Evolutionary conservation across 2,329 filamentous ascomycete genomes (phyloP).

Genomic region (Cladosporium colombiae): DNA sequence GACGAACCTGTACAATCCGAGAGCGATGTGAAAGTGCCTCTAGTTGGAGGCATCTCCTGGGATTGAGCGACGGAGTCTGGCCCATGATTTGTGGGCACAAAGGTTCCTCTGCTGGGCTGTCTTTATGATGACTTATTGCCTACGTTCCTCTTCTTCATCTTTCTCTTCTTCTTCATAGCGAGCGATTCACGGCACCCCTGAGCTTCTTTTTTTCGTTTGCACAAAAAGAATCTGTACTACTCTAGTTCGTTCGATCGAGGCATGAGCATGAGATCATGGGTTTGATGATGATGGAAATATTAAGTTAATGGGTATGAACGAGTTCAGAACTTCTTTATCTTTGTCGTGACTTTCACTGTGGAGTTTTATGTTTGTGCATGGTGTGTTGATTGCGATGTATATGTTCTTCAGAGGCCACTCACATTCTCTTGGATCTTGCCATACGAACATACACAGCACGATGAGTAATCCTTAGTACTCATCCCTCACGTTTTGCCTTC

Average conservation of each 20-base stretch:
- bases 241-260: not conserved
- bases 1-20: conserved; percentile 7
- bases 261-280: conserved; percentile 11
- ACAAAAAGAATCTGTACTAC: not conserved
- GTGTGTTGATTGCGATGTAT: too few species aligned
- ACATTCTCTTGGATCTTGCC: too few species aligned
- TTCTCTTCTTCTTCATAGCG: not conserved
- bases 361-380: too few species aligned
- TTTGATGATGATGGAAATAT: not conserved
- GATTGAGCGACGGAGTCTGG: not conserved
- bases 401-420: too few species aligned
- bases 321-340: not conserved
- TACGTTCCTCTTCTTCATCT: not conserved
- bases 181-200: conserved; percentile 1
- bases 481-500: too few species aligned
- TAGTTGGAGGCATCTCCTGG: conserved; percentile 2
- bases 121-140: not conserved
- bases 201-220: not conserved
- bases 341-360: too few species aligned
- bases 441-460: too few species aligned
- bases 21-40: not conserved
- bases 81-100: not conserved
- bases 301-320: not conserved
- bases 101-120: not conserved
- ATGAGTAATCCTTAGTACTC: too few species aligned